Base-by-base conservation (phyloP, 192 early-diverging fungal genomes). In the Chytriomyces hyalinus region DNA sequence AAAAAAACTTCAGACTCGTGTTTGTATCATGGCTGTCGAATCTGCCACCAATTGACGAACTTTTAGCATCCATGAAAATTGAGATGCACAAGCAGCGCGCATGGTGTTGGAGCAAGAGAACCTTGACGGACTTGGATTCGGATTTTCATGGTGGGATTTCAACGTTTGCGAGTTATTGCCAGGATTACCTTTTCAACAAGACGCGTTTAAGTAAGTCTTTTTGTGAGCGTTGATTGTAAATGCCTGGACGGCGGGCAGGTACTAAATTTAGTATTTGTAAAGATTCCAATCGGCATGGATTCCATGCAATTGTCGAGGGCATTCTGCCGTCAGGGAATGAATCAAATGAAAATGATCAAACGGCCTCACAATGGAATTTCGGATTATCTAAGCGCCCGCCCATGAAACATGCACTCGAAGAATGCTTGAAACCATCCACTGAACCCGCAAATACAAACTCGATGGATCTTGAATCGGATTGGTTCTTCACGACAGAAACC, bases 1-100 rank as follows among this genome's bases (percentile, higher is more conserved):
- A 11, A 26, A 11, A 11, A 17, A 0, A 6, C 26, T 24, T 64
- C 43, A 73, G 71, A 63, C 8, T 15, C 1, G 60, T 73, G 61
- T 73, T 73, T 44, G 62, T 73, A 43, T 63, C 71, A 6, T 73
- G 71, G 71, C 17, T 73, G 11, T 62, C 71, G 46, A 73, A 73
- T 73, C 60, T 73, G 9, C 71, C 71, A 7, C 9, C 71, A 6
- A n/a, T 73, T 9, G 71, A 62, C 8, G n/a, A n/a, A 2, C 26
- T 73, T 45, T 15, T 45, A 44, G 61, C 49, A 13, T 57, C 17
- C 36, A 51, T 62, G 8, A 73, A 73, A 62, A n/a, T 63, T 11
- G 13, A 73, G 10, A 36, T 62, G 10, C 59, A 60, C 46, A 63
- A 44, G 26, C 46, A 73, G 6, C 20, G n/a, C 5, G 59, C 59